These are phyloP conservation scores for Penicillium sp. DNA, from an alignment of 2,329 filamentous ascomycete species.

Conservation along the genomic window DNA sequence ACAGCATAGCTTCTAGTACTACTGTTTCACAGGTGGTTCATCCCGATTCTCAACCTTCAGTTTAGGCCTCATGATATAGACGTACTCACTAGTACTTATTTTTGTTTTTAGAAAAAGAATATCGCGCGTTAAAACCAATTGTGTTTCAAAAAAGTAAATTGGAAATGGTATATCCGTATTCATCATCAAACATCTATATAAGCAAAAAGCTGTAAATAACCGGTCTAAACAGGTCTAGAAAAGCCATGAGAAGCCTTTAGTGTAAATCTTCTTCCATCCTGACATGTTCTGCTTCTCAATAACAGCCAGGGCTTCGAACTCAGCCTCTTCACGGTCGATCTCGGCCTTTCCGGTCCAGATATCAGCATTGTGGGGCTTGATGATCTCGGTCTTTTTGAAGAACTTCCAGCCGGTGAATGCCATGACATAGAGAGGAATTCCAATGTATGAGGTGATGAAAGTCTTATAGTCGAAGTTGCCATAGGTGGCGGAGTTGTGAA, in stretches of 20 bases:
- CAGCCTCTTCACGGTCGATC: conserved; percentile 66
- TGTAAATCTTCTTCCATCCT: conserved; percentile 10
- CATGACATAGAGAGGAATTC: conserved; percentile 70
- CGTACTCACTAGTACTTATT: no score
- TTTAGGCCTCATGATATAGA: no score
- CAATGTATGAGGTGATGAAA: conserved; percentile 73
- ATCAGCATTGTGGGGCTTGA: conserved; percentile 63
- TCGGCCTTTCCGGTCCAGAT: conserved; percentile 70
- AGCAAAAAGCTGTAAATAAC: background rate
- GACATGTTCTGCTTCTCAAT: conserved; percentile 9
- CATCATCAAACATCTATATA: background rate
- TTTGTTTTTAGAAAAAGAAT: no score
- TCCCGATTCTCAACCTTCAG: no score
- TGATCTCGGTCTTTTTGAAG: conserved; percentile 53
- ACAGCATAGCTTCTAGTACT: no score
- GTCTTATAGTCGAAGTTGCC: conserved; percentile 68
- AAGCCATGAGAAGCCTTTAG: conserved; percentile 3
- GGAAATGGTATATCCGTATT: background rate
- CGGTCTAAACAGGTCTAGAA: conserved; percentile 1
- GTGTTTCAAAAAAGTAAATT: background rate
- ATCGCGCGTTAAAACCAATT: no score
- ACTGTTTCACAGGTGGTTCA: no score
- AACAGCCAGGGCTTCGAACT: conserved; percentile 3
- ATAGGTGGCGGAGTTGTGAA: conserved; percentile 42
- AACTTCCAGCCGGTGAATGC: conserved; percentile 69